phyloP scores from a whole-genome alignment of 192 early-diverging fungal genomes.

The Dimargaris verticillata region DNA sequence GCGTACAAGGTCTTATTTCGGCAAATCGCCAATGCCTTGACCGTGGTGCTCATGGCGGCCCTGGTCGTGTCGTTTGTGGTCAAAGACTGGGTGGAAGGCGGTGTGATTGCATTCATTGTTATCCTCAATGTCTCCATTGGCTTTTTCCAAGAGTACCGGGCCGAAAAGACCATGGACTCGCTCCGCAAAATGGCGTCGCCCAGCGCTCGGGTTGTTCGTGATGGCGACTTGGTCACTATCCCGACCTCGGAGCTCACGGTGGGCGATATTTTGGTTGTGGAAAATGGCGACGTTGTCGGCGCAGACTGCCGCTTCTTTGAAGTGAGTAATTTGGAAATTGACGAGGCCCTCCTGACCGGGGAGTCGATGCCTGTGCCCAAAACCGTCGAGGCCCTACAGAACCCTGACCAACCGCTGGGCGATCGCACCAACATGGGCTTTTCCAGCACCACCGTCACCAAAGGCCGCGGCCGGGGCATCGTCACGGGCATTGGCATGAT shows the following conservation, averaged over 20 bases:
- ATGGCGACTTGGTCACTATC: constrained; percentile 51
- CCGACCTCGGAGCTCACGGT: constrained; percentile 68
- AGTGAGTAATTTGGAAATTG: constrained; percentile 74
- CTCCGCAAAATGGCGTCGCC: constrained; percentile 77
- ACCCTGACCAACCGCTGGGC: constrained; percentile 55
- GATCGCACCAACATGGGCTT: constrained; percentile 87
- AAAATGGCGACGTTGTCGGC: constrained; percentile 86
- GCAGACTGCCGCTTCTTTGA: constrained; percentile 78
- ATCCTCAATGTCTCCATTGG: constrained; percentile 79
- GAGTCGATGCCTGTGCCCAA: constrained; percentile 76
- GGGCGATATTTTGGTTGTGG: constrained; percentile 80
- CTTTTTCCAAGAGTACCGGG: constrained; percentile 89
- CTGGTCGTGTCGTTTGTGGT: constrained; percentile 43
- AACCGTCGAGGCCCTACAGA: constrained; percentile 39
- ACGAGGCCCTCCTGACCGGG: constrained; percentile 86
- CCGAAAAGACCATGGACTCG: constrained; percentile 87
- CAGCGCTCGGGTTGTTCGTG: constrained; percentile 70
- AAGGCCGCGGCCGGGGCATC: constrained; percentile 81
- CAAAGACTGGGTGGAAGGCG: constrained; percentile 53
- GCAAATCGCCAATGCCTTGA: constrained; percentile 48
- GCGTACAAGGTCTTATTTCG: constrained; percentile 40
- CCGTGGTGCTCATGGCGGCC: constrained; percentile 48
- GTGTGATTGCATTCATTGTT: constrained; percentile 66
- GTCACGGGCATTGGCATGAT: constrained; percentile 66
- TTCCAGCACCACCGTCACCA: constrained; percentile 72